A percentile compares a stretch with the other conserved stretches of the same genome.
phyloP scores from a whole-genome alignment of 208 protist genomes.

The Vickermania spadyakhi region DNA sequence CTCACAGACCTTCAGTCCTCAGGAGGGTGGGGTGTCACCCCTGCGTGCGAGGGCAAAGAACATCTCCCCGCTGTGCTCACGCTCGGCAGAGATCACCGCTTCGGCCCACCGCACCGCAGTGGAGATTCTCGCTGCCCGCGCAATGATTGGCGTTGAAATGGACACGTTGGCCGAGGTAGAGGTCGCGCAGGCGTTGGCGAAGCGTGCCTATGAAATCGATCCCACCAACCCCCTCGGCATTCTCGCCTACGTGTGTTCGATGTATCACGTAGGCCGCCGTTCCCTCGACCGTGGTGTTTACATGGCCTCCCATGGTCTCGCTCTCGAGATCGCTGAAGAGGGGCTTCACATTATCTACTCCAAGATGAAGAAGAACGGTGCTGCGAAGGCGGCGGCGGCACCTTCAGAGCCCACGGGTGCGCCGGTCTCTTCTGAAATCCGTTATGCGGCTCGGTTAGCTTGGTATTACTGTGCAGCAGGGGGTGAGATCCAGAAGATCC shows the following conservation, averaged over 20 bases:
- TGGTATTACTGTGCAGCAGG: neutral
- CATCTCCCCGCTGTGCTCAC: neutral
- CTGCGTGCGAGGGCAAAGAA: no score
- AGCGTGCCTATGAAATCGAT: neutral
- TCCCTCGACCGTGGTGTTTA: neutral
- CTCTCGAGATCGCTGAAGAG: neutral
- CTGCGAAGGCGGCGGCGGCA: neutral
- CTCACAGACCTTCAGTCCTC: neutral
- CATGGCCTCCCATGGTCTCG: neutral
- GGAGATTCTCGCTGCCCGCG: slow-evolving; percentile 1
- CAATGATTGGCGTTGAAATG: neutral
- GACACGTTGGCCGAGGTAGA: neutral
- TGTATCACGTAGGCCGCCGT: neutral
- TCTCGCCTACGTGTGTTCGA: neutral
- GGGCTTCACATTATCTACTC: neutral
- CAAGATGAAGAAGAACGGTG: neutral
- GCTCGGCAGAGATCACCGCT: neutral
- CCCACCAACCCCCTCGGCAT: neutral
- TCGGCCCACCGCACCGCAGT: neutral
- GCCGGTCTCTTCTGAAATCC: neutral
- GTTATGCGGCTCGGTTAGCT: neutral
- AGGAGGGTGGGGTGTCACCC: neutral
- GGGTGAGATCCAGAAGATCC: neutral
- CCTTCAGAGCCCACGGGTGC: neutral
- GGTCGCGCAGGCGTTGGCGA: neutral